Evolutionary conservation across 768 basidiomycete genomes (phyloP).

Genomic region (Trichaptum fuscoviolaceum): DNA sequence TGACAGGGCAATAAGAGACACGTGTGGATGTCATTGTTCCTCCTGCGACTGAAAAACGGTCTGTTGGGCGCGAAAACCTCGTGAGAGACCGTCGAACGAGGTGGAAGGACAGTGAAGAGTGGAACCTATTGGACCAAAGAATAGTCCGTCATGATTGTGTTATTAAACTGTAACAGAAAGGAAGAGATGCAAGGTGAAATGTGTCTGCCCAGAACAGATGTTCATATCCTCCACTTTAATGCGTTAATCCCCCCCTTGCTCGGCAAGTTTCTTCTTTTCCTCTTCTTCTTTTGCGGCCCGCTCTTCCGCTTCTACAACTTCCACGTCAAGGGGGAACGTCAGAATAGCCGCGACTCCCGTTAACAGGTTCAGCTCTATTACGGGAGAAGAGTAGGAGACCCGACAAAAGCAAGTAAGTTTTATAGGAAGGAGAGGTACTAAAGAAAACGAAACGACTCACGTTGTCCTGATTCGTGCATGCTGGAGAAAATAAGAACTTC

Average conservation of each 20-base stretch:
- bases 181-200: not conserved
- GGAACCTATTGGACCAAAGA: not conserved
- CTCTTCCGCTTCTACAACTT: slow-evolving; percentile 93
- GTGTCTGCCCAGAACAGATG: too few relatives aligned
- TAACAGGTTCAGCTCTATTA: slow-evolving; percentile 86
- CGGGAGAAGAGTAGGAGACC: not conserved
- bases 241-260: slow-evolving; percentile 4
- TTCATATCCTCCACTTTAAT: not conserved
- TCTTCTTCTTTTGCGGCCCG: slow-evolving; percentile 55
- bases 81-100: not conserved
- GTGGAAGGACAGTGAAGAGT: not conserved
- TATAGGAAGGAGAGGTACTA: slow-evolving; percentile 4
- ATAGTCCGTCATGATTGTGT: not conserved
- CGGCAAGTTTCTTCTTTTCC: slow-evolving; percentile 19
- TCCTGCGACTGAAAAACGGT: not conserved
- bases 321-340: slow-evolving; percentile 92
- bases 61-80: not conserved
- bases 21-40: not conserved
- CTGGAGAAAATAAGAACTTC: slow-evolving; percentile 97
- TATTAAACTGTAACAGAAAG: not conserved
- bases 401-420: not conserved
- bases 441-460: slow-evolving; percentile 41
- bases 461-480: slow-evolving; percentile 99
- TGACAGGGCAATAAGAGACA: not conserved
- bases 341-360: slow-evolving; percentile 95